These are phyloP conservation scores for Corylus heterophylla DNA, from an alignment of 306 rosid genomes.

Conservation along the genomic window DNA sequence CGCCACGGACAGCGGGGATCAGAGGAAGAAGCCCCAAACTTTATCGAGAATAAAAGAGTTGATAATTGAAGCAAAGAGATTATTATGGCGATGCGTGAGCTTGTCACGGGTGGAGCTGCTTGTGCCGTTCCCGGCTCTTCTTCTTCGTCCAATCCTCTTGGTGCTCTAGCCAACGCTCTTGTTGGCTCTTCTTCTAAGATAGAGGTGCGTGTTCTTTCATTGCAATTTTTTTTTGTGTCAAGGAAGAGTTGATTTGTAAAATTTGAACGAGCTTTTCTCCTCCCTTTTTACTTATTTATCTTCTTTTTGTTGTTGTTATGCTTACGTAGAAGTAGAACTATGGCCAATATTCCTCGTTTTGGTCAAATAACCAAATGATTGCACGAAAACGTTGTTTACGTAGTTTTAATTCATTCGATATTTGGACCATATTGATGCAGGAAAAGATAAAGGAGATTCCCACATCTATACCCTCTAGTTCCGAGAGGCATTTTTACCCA, in stretches of 20 bases:
- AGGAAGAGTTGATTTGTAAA: background rate
- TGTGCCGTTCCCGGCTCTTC: constrained; percentile 82
- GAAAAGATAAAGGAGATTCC: constrained; percentile 92
- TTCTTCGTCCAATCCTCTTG: constrained; percentile 80
- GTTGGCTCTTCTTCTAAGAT: constrained; percentile 76
- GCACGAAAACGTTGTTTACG: background rate
- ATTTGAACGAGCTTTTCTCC: background rate
- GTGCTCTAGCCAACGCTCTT: constrained; percentile 81
- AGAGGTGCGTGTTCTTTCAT: constrained; percentile 40
- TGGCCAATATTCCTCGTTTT: background rate
- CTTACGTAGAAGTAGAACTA: background rate
- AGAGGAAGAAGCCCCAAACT: background rate
- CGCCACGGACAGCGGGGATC: background rate
- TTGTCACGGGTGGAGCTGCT: constrained; percentile 74
- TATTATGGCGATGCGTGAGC: constrained; percentile 92
- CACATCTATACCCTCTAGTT: constrained; percentile 45
- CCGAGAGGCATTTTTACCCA: constrained; percentile 47
- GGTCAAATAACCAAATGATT: background rate
- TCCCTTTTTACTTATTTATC: background rate
- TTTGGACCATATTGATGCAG: constrained; percentile 31
- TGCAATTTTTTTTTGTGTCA: background rate
- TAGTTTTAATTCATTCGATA: background rate
- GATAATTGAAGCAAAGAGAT: background rate
- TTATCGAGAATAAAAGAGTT: background rate
- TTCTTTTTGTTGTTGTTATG: too few relatives aligned